phyloP scores from a whole-genome alignment of 1,284 basidiomycete species.

The Sphaerobolus stellatus region DNA sequence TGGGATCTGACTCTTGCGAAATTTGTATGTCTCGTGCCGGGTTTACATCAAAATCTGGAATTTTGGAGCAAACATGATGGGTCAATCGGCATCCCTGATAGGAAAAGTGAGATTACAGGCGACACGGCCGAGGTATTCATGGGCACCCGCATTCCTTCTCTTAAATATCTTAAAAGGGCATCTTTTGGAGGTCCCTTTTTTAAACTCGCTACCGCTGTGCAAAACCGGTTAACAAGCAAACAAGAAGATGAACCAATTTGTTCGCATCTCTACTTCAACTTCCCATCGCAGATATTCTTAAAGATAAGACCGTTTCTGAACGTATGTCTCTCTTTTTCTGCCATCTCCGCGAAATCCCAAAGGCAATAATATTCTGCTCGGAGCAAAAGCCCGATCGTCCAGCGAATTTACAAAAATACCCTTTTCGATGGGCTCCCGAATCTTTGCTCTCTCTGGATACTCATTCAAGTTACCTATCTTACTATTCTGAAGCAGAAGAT shows the following conservation, averaged over 20 bases:
- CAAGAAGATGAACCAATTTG: not conserved
- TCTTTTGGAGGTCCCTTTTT: not conserved
- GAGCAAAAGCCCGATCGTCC: not conserved
- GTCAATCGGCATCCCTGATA: not conserved
- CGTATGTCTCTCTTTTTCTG: not conserved
- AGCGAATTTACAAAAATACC: not conserved
- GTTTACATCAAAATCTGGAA: no score
- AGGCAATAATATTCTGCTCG: not conserved
- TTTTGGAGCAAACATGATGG: no score
- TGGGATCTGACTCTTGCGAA: not conserved
- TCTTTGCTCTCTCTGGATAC: not conserved
- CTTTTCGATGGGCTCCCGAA: not conserved
- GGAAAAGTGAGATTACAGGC: not conserved
- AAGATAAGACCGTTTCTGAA: not conserved
- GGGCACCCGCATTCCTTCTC: not conserved
- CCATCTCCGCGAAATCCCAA: not conserved
- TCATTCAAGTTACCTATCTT: not conserved
- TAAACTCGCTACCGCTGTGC: not conserved
- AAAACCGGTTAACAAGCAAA: not conserved
- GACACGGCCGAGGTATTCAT: not conserved
- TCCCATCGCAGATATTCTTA: not conserved
- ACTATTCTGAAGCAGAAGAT: not conserved
- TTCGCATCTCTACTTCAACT: not conserved
- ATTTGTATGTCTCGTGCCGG: no score
- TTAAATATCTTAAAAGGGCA: no score